phyloP scores from a whole-genome alignment of 164 flowering plant genomes.

The Dillenia suffruticosa region DNA sequence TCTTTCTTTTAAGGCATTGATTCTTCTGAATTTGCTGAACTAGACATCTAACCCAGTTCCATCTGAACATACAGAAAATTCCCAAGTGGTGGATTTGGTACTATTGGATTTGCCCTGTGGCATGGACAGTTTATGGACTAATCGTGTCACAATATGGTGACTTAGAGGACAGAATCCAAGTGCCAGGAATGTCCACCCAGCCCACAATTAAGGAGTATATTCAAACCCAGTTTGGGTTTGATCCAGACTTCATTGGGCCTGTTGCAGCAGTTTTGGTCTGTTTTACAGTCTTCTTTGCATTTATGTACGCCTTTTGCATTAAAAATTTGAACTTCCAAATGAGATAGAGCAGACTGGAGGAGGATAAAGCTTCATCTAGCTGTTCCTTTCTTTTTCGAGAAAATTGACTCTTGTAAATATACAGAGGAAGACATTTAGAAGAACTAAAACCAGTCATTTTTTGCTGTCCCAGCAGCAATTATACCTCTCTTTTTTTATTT shows the following conservation, averaged over 20 bases:
- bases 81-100: slow-evolving; percentile 98
- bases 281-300: slow-evolving; percentile 49
- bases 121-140: slow-evolving; percentile 87
- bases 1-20: not conserved
- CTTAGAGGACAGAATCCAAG: slow-evolving; percentile 25
- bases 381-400: too few species aligned
- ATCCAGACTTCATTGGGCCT: slow-evolving; percentile 43
- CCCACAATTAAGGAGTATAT: slow-evolving; percentile 27
- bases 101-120: slow-evolving; percentile 85
- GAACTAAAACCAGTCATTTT: too few species aligned
- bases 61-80: slow-evolving; percentile 46
- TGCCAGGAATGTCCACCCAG: slow-evolving; percentile 28
- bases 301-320: slow-evolving; percentile 45
- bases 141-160: slow-evolving; percentile 81
- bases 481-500: too few species aligned
- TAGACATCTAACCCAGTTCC: too few species aligned
- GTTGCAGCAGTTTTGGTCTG: slow-evolving; percentile 47
- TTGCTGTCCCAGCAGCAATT: too few species aligned
- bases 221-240: slow-evolving; percentile 32
- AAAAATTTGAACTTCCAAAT: slow-evolving; percentile 44
- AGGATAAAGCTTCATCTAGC: too few species aligned
- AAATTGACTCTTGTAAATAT: too few species aligned
- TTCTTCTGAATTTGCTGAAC: not conserved
- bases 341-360: slow-evolving; percentile 12
- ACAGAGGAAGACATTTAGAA: too few species aligned